Percentiles rank a stretch among this genome's conserved stretches.
phyloP scores from a whole-genome alignment of 1,284 basidiomycete species.

The Baeospora myosura region DNA sequence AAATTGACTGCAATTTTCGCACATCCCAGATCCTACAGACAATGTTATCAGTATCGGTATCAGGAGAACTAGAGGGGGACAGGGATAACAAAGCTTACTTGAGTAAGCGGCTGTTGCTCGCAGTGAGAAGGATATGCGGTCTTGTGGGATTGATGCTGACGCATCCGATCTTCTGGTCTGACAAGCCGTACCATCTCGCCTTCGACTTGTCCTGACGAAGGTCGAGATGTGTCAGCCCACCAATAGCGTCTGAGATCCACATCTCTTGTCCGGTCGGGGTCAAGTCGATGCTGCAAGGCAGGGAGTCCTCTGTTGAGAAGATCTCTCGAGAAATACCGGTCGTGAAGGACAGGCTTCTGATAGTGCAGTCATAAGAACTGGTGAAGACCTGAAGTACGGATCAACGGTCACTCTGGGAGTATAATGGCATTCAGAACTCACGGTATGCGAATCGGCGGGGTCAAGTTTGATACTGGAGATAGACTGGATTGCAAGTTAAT shows the following conservation, averaged over 20 bases:
- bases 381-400: constrained; percentile 53
- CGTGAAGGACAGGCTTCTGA: constrained; percentile 63
- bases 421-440: constrained; percentile 34
- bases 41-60: constrained; percentile 1
- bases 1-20: constrained; percentile 48
- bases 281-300: constrained; percentile 64
- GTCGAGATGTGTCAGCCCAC: constrained; percentile 67
- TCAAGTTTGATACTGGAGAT: constrained; percentile 70
- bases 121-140: constrained; percentile 61
- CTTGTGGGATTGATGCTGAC: constrained; percentile 68
- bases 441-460: constrained; percentile 63
- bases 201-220: constrained; percentile 51
- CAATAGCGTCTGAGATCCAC: constrained; percentile 69
- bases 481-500: constrained; percentile 28
- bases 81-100: constrained; percentile 37
- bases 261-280: constrained; percentile 61
- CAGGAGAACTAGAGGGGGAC: no score
- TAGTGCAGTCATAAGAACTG: constrained; percentile 69
- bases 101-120: constrained; percentile 62
- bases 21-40: constrained; percentile 69
- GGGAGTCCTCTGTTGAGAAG: constrained; percentile 47
- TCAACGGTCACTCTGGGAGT: no score
- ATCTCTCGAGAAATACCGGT: constrained; percentile 64
- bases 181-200: constrained; percentile 55
- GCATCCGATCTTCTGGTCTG: constrained; percentile 66